Conservation (phyloP, 2,329 filamentous ascomycete genomes). For the Chlorencoelia australis region DNA sequence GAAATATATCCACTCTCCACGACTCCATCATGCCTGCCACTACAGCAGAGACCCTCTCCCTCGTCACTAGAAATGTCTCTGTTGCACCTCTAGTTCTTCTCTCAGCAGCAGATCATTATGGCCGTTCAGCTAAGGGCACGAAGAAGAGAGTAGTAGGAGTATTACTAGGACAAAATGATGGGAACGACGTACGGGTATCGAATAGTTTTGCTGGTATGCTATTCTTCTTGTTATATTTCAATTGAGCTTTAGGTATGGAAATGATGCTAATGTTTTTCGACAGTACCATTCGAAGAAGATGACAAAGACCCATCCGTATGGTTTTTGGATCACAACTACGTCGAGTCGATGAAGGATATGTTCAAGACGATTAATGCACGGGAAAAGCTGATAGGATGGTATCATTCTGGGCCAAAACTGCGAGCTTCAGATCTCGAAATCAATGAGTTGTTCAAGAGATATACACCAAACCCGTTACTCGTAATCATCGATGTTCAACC, state of each 20-base stretch:
- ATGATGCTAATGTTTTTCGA: slow-evolving; percentile 17
- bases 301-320: slow-evolving; percentile 97
- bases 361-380: slow-evolving; percentile 99
- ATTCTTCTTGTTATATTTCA: neutral
- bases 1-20: slow-evolving; percentile 11
- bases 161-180: slow-evolving; percentile 88
- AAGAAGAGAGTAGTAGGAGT: slow-evolving; percentile 86
- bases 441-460: slow-evolving; percentile 99
- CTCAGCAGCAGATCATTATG: slow-evolving; percentile 97
- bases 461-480: slow-evolving; percentile 89
- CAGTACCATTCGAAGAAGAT: slow-evolving; percentile 97
- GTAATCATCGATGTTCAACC: slow-evolving; percentile 98
- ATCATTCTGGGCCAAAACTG: slow-evolving; percentile 95
- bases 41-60: slow-evolving; percentile 89
- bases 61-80: slow-evolving; percentile 90
- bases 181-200: slow-evolving; percentile 90
- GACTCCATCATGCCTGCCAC: slow-evolving; percentile 74
- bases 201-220: slow-evolving; percentile 92
- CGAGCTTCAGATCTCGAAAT: slow-evolving; percentile 95
- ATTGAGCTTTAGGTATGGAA: neutral
- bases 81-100: slow-evolving; percentile 96
- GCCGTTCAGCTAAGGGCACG: slow-evolving; percentile 82
- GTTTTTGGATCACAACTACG: slow-evolving; percentile 99
- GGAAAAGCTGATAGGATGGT: slow-evolving; percentile 99
- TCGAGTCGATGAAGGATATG: slow-evolving; percentile 99